Evolutionary conservation across 139 green algal species (phyloP).

Genomic region (Astrephomene gubernaculifera): DNA sequence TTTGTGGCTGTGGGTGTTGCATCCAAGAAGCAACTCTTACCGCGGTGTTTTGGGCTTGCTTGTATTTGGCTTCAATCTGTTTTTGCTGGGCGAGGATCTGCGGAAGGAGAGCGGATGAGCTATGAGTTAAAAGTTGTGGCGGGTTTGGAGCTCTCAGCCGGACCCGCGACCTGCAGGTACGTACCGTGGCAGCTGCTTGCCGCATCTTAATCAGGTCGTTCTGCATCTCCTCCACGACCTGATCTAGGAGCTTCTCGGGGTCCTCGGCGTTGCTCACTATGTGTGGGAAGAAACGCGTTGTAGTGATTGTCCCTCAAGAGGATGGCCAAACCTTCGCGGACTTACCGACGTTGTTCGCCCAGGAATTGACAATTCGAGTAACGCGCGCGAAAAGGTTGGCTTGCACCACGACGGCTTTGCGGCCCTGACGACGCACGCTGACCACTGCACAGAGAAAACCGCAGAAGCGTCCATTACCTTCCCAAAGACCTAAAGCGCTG

Average conservation of each 20-base stretch:
- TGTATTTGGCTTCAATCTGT: slow-evolving; percentile 96
- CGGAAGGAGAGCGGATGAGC: too few species aligned
- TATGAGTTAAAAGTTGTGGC: neutral
- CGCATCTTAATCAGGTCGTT: slow-evolving; percentile 97
- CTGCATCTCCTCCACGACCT: slow-evolving; percentile 98
- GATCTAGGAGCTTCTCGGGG: slow-evolving; percentile 98
- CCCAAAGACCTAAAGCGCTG: neutral
- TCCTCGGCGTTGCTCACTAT: slow-evolving; percentile 90
- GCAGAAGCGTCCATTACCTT: neutral
- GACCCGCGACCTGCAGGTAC: neutral
- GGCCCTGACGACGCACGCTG: neutral
- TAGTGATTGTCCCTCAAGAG: too few species aligned
- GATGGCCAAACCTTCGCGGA: neutral
- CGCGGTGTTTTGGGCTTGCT: slow-evolving; percentile 81
- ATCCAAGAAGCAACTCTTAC: too few species aligned
- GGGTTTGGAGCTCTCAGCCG: neutral
- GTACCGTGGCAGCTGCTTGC: slow-evolving; percentile 94
- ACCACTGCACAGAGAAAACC: neutral
- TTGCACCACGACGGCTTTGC: slow-evolving; percentile 70
- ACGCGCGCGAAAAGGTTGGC: slow-evolving; percentile 93
- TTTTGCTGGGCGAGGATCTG: slow-evolving; percentile 97
- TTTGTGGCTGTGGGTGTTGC: too few species aligned
- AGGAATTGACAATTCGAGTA: slow-evolving; percentile 88
- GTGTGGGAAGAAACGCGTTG: too few species aligned
- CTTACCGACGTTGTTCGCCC: slow-evolving; percentile 89